Conservation (phyloP, 805 yeast genomes). For the Priceomyces melissophilus region DNA sequence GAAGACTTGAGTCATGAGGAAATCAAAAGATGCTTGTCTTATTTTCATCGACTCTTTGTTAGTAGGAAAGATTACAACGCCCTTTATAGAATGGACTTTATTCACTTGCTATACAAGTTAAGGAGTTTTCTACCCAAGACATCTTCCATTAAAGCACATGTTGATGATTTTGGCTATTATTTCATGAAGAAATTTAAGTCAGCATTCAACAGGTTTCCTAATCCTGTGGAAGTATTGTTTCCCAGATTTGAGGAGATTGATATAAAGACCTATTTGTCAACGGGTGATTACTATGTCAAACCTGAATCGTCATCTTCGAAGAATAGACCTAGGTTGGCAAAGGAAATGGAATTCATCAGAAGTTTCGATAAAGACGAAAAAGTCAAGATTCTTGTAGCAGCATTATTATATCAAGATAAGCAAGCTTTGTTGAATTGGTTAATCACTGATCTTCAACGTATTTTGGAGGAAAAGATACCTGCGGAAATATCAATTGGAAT, state of each 20-base stretch:
- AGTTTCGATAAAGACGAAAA: constrained; percentile 41
- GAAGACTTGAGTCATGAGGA: constrained; percentile 59
- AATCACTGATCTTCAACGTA: constrained; percentile 30
- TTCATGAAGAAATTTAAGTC: constrained; percentile 59
- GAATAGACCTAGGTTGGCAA: constrained; percentile 30
- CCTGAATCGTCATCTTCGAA: constrained; percentile 13
- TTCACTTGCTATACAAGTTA: constrained; percentile 52
- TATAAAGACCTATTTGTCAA: constrained; percentile 49
- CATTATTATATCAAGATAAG: constrained; percentile 45
- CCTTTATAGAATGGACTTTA: constrained; percentile 68
- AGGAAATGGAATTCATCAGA: constrained; percentile 31
- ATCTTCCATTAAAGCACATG: constrained; percentile 51
- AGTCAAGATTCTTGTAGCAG: constrained; percentile 48
- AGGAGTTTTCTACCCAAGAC: constrained; percentile 45
- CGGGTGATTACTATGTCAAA: constrained; percentile 50
- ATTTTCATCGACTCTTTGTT: constrained; percentile 68
- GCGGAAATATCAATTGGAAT: constrained; percentile 2
- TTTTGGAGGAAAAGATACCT: constrained; percentile 21
- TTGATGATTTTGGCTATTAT: constrained; percentile 61
- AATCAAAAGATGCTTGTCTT: constrained; percentile 62
- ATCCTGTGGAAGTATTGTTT: constrained; percentile 65
- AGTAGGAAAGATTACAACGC: constrained; percentile 54
- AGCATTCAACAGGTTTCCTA: constrained; percentile 48
- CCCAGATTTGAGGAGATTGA: constrained; percentile 49
- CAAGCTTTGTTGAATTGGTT: constrained; percentile 43